Evolutionary conservation across 2,329 filamentous ascomycete species (phyloP).

Genomic region (Stachybotrys chlorohalonatus): DNA sequence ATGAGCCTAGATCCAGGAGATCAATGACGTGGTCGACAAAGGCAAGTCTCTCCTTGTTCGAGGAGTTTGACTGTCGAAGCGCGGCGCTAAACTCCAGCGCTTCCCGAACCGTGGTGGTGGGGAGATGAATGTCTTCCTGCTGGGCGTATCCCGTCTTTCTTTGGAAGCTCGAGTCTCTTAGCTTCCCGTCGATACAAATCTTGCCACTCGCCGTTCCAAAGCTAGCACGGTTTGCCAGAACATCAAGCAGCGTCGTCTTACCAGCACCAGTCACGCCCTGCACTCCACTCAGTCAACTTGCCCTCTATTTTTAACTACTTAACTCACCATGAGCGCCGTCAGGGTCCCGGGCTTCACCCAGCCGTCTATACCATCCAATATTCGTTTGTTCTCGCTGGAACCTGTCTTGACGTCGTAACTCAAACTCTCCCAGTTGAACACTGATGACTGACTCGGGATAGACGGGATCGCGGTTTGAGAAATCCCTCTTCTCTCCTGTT

Average conservation of each 20-base stretch:
- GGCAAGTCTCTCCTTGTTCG: constrained; percentile 32
- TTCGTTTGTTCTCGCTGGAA: constrained; percentile 43
- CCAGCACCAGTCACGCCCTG: constrained; percentile 25
- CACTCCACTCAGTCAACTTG: not conserved
- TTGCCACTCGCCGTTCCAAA: constrained; percentile 59
- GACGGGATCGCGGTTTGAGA: no score
- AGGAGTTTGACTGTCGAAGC: constrained; percentile 28
- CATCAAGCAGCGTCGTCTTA: constrained; percentile 54
- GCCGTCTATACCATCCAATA: constrained; percentile 54
- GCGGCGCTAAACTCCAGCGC: constrained; percentile 25
- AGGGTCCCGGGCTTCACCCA: constrained; percentile 63
- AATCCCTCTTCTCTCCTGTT: no score
- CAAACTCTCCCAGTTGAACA: constrained; percentile 61
- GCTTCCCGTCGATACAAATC: constrained; percentile 56
- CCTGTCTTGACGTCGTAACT: constrained; percentile 62
- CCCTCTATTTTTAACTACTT: not conserved
- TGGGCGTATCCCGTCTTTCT: constrained; percentile 61
- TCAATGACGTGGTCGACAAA: constrained; percentile 40
- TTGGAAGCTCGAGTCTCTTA: constrained; percentile 55
- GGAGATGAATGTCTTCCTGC: constrained; percentile 42
- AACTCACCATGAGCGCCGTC: constrained; percentile 53
- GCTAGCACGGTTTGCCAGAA: constrained; percentile 55
- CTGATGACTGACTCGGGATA: no score
- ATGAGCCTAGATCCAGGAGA: constrained; percentile 41
- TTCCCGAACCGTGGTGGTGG: constrained; percentile 30